These are phyloP conservation scores for Paraphaeosphaeria sporulosa DNA, from an alignment of 2,329 filamentous ascomycete genomes.

Conservation along the genomic window DNA sequence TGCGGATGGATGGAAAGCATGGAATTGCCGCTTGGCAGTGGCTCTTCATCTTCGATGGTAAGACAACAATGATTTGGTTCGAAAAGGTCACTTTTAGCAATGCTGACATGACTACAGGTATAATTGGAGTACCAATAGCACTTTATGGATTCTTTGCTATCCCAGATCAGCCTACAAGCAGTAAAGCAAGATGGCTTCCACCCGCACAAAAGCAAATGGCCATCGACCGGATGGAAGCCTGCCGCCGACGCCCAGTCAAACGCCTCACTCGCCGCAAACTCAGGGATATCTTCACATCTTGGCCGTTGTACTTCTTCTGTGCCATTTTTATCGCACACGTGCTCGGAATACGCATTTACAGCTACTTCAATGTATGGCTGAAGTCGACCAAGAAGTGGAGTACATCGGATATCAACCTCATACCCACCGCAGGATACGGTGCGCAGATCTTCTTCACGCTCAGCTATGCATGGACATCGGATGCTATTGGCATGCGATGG, in stretches of 20 bases:
- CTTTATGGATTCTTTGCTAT: background rate
- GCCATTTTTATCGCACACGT: conserved; percentile 16
- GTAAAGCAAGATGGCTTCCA: background rate
- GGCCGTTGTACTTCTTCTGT: conserved; percentile 13
- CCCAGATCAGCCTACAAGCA: background rate
- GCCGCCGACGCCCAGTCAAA: background rate
- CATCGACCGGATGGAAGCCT: background rate
- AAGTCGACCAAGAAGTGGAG: conserved; percentile 15
- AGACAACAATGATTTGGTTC: background rate
- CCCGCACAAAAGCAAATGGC: background rate
- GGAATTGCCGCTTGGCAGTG: background rate
- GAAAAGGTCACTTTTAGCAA: no score
- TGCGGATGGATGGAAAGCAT: background rate
- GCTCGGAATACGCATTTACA: conserved; percentile 18
- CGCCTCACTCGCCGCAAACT: background rate
- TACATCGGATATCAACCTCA: conserved; percentile 15
- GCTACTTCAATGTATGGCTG: conserved; percentile 21
- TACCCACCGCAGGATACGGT: conserved; percentile 16
- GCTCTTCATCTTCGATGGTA: conserved; percentile 1
- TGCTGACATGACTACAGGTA: background rate
- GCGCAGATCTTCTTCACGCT: conserved; percentile 19
- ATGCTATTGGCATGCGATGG: conserved; percentile 26
- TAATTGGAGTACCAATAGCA: background rate
- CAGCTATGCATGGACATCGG: conserved; percentile 25
- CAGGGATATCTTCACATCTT: conserved; percentile 6